These are phyloP conservation scores for Candida tallmaniae DNA, from an alignment of 805 yeast genomes.

Conservation along the genomic window DNA sequence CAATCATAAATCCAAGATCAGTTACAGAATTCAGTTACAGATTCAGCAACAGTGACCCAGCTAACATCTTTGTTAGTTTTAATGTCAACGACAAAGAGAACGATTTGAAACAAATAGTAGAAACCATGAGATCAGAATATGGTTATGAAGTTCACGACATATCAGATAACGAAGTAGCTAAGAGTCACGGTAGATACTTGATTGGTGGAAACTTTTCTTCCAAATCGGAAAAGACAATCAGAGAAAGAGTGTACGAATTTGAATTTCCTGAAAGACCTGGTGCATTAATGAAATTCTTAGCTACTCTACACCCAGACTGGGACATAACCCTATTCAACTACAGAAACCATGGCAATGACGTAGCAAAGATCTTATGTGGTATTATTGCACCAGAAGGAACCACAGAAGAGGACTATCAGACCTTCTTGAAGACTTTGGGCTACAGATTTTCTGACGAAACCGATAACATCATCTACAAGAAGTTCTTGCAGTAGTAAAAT, in stretches of 20 bases:
- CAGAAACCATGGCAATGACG: constrained; percentile 94
- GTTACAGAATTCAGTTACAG: constrained; percentile 96
- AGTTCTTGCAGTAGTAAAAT: constrained; percentile 48
- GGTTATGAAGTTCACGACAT: constrained; percentile 67
- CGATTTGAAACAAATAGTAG: constrained; percentile 65
- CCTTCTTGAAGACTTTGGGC: constrained; percentile 66
- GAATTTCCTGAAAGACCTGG: constrained; percentile 99
- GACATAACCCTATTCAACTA: constrained; percentile 93
- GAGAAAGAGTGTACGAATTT: constrained; percentile 77
- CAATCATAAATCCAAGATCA: constrained; percentile 76
- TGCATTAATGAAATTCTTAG: constrained; percentile 78
- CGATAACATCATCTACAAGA: constrained; percentile 78
- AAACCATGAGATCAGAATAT: constrained; percentile 61
- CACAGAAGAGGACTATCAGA: constrained; percentile 59
- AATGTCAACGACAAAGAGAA: constrained; percentile 69
- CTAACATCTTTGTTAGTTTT: constrained; percentile 85
- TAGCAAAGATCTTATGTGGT: constrained; percentile 90
- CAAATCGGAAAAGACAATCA: constrained; percentile 49
- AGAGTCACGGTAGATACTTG: constrained; percentile 90
- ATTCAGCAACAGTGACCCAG: constrained; percentile 49
- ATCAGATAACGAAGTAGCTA: constrained; percentile 91
- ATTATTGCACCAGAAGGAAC: constrained; percentile 71
- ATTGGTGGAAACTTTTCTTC: constrained; percentile 66
- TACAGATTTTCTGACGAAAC: constrained; percentile 80
- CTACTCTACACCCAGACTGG: constrained; percentile 72